These are phyloP conservation scores for Digitaria exilis DNA, from an alignment of 202 grass and related monocot species.

Conservation along the genomic window DNA sequence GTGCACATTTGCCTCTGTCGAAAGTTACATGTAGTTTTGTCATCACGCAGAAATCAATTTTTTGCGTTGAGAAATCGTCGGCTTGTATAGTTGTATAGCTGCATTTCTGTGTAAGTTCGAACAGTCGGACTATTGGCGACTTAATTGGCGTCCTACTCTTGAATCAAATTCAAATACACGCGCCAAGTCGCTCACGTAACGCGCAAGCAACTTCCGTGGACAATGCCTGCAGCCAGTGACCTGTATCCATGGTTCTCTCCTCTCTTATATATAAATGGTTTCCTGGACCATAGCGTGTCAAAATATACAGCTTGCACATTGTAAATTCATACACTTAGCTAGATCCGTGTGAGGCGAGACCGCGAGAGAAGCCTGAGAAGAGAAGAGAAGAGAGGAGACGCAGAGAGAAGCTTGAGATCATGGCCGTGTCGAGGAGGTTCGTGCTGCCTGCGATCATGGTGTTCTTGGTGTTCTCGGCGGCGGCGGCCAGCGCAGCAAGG, in stretches of 20 bases:
- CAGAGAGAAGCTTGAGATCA: not conserved
- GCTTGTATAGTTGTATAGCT: not conserved
- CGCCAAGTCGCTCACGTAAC: slow-evolving; percentile 35
- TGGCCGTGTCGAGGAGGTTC: slow-evolving; percentile 33
- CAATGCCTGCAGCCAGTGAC: not conserved
- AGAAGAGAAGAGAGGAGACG: no score
- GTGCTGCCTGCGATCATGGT: slow-evolving; percentile 31
- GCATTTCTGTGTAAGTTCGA: slow-evolving; percentile 15
- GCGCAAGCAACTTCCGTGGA: slow-evolving; percentile 28
- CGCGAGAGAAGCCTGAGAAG: not conserved
- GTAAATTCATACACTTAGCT: not conserved
- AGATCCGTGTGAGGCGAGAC: not conserved
- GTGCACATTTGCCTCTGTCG: not conserved
- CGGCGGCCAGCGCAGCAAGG: slow-evolving; percentile 16
- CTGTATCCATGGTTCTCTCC: not conserved
- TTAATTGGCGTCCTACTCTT: not conserved
- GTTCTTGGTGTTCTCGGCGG: slow-evolving; percentile 32
- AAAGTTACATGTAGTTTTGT: not conserved
- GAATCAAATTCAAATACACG: slow-evolving; percentile 18
- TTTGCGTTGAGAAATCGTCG: not conserved
- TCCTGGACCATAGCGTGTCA: not conserved
- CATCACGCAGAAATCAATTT: not conserved
- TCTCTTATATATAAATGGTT: slow-evolving; percentile 27
- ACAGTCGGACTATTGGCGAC: not conserved
- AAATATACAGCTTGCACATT: not conserved